Base-by-base conservation (phyloP, 139 green algal genomes). In the Picochlorum costavermella region DNA sequence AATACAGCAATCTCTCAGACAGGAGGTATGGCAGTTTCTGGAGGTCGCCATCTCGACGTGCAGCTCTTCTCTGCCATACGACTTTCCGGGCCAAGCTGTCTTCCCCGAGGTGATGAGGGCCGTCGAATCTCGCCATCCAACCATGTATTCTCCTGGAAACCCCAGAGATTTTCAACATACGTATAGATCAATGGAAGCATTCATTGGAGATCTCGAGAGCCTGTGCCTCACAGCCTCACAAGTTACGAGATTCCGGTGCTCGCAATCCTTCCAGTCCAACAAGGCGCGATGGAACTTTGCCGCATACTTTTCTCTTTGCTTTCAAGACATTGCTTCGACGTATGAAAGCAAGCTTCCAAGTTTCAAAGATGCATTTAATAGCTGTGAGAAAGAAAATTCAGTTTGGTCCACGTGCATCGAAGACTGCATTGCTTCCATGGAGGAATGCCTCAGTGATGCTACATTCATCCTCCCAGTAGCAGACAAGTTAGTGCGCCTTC, bases 231-330 rank as follows among this genome's bases (percentile, higher is more conserved):
- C 59, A 6, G 29, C 14, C 26, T 50, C 70, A 9, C 63, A 78
- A 59, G 51, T 67, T 30, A 80, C 89, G 64, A 61, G 30, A 3
- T 65, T 98, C 49, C 68, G 89, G 1, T 60, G 30, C 6, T 81
- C 68, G 11, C 13, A 69, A 29, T 73, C 81, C 6, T 80, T 84
- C 55, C 33, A 68, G 2, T 72, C 71, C 20, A 95, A 90, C 63
- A 30, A 83, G 28, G 81, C 81, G 61, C 68, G 81, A 13, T 98
- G 92, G 92, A 97, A 97, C 73, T 72, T 95, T 8, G 61, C 70
- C 1, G 91, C 94, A 13, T 98, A 98, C 80, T 97, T 92, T 76
- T 89, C 84, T 8, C 69, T 95, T 49, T 56, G 82, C 28, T 92
- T 88, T 49, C 88, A 95, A 61, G 83, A 88, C 11, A 84, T 88